Conservation (phyloP, 208 protist genomes). For the Leishmania guyanensis region DNA sequence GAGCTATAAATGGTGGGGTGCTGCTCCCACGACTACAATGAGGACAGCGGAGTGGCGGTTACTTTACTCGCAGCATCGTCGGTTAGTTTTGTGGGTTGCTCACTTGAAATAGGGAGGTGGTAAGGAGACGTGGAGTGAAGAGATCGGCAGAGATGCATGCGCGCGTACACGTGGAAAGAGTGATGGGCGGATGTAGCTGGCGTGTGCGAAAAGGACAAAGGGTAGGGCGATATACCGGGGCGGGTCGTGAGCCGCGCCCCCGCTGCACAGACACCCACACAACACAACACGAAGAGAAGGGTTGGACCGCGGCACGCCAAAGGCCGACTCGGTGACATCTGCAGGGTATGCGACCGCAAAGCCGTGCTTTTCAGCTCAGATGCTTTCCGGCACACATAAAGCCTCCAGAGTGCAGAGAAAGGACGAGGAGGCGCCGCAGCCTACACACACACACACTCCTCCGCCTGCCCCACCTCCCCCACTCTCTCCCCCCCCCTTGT, state of each 20-base stretch:
- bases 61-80: not conserved
- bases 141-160: not conserved
- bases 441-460: not conserved
- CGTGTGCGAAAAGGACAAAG: not conserved
- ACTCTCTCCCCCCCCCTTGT: not conserved
- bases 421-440: not conserved
- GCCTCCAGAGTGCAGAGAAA: not conserved
- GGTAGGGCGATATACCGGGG: not conserved
- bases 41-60: not conserved
- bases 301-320: not conserved
- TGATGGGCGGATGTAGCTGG: not conserved
- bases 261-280: not conserved
- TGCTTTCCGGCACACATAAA: not conserved
- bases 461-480: not conserved
- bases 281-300: not conserved
- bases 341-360: not conserved
- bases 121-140: not conserved
- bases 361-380: not conserved
- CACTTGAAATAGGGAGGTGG: not conserved
- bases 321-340: not conserved
- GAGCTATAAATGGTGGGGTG: not conserved
- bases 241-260: too few relatives aligned
- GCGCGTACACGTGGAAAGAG: not conserved
- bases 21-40: not conserved
- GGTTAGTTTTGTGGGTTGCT: not conserved